Conservation (phyloP, 768 basidiomycete species). For the Kwoniella bestiolae region DNA sequence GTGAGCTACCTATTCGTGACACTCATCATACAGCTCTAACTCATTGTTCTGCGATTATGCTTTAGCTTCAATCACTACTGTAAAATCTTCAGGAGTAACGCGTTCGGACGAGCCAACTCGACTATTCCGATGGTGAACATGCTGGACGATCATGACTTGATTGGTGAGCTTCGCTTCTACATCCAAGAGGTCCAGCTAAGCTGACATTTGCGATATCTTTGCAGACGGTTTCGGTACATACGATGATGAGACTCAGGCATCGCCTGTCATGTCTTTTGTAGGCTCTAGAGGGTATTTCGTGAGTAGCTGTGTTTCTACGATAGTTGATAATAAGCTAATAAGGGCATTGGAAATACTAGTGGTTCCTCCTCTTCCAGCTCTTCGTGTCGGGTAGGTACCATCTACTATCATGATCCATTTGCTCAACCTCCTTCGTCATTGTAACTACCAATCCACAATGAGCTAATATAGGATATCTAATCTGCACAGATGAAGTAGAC, state of each 20-base stretch:
- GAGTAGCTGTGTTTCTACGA: background rate
- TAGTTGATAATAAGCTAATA: too few species aligned
- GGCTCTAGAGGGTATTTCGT: conserved; percentile 81
- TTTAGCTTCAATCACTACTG: conserved; percentile 90
- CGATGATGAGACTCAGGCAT: conserved; percentile 50
- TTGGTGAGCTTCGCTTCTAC: conserved; percentile 66
- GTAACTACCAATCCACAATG: too few species aligned
- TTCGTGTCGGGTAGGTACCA: conserved; percentile 73
- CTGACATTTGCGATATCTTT: conserved; percentile 11
- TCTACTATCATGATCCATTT: background rate
- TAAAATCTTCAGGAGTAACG: conserved; percentile 78
- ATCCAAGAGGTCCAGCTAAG: conserved; percentile 2
- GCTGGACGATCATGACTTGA: conserved; percentile 59
- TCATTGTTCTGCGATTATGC: too few species aligned
- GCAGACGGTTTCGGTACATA: conserved; percentile 52
- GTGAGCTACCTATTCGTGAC: conserved; percentile 19
- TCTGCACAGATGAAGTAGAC: conserved; percentile 68
- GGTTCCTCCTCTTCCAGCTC: conserved; percentile 89
- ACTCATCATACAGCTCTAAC: background rate
- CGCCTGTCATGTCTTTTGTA: conserved; percentile 63
- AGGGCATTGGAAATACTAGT: conserved; percentile 18
- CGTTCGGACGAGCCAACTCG: conserved; percentile 87
- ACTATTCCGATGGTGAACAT: conserved; percentile 73
- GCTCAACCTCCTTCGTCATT: background rate
- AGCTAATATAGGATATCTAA: background rate